Evolutionary conservation across 1,284 basidiomycete genomes (phyloP).

Genomic region (Ceratobasidium sp.): DNA sequence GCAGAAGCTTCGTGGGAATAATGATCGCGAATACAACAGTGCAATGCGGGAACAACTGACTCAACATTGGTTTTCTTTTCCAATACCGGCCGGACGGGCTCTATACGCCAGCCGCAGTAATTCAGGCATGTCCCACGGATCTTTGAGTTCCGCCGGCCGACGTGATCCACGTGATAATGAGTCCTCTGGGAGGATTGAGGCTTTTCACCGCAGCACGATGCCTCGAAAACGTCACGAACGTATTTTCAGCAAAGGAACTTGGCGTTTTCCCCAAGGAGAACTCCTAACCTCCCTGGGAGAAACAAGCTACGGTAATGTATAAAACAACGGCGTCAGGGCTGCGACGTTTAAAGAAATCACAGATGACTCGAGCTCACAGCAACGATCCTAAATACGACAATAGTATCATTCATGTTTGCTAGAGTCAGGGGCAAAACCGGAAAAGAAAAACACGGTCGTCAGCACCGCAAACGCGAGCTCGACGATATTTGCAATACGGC

Average conservation of each 20-base stretch:
- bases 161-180: slow-evolving; percentile 55
- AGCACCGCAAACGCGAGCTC: slow-evolving; percentile 59
- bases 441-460: slow-evolving; percentile 63
- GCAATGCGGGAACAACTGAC: not conserved
- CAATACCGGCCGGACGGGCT: slow-evolving; percentile 5
- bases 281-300: slow-evolving; percentile 31
- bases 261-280: too few relatives aligned
- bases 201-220: too few relatives aligned
- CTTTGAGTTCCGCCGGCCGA: slow-evolving; percentile 57
- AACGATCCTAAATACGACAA: slow-evolving; percentile 55
- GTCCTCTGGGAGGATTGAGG: too few relatives aligned
- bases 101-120: slow-evolving; percentile 32
- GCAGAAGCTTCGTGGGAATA: not conserved
- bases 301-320: slow-evolving; percentile 51
- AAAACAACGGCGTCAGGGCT: slow-evolving; percentile 24
- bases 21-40: not conserved
- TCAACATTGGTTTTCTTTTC: slow-evolving; percentile 25
- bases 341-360: not conserved
- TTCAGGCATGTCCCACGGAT: slow-evolving; percentile 58
- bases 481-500: slow-evolving; percentile 57
- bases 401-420: slow-evolving; percentile 61
- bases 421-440: slow-evolving; percentile 59
- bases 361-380: slow-evolving; percentile 49
- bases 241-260: too few relatives aligned
- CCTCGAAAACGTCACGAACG: too few relatives aligned